A percentile compares a stretch with the other conserved stretches of the same genome.
Evolutionary conservation across 2,329 filamentous ascomycete genomes (phyloP).

Genomic region (Monosporascus cannonballus): DNA sequence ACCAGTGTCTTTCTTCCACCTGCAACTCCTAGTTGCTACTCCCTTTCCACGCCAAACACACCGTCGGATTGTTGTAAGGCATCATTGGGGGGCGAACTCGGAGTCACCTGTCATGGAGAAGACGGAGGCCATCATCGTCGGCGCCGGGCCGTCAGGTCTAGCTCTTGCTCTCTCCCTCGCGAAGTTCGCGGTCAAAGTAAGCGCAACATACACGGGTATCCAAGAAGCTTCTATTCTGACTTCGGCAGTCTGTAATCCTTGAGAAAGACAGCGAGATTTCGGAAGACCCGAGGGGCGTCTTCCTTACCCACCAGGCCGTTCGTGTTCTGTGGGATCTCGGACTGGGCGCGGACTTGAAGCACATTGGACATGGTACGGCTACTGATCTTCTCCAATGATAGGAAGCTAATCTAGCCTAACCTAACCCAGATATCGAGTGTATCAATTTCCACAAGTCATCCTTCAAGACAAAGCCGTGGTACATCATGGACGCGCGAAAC

Average conservation of each 20-base stretch:
- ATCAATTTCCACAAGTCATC: constrained; percentile 16
- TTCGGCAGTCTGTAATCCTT: constrained; percentile 13
- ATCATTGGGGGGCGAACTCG: background rate
- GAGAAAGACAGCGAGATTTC: constrained; percentile 18
- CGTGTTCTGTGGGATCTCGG: constrained; percentile 19
- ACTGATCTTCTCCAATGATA: background rate
- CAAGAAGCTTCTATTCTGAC: background rate
- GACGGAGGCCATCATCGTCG: constrained; percentile 20
- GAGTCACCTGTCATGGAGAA: constrained; percentile 11
- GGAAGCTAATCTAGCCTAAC: background rate
- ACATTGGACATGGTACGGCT: constrained; percentile 17
- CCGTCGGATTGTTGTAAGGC: background rate
- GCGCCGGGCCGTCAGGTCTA: constrained; percentile 19
- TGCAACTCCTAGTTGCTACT: too few relatives aligned
- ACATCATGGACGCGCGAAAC: constrained; percentile 2
- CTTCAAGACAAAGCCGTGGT: constrained; percentile 12
- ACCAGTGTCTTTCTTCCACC: too few relatives aligned
- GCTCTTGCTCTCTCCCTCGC: constrained; percentile 15
- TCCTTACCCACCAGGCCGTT: constrained; percentile 16
- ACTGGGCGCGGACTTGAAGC: constrained; percentile 11
- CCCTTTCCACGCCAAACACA: background rate
- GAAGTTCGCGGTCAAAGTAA: constrained; percentile 16
- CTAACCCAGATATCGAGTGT: constrained; percentile 4
- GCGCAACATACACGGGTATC: background rate
- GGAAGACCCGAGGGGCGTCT: constrained; percentile 18